Base-by-base conservation (phyloP, 2,329 filamentous ascomycete species). In the Penicillium sumatraense region DNA sequence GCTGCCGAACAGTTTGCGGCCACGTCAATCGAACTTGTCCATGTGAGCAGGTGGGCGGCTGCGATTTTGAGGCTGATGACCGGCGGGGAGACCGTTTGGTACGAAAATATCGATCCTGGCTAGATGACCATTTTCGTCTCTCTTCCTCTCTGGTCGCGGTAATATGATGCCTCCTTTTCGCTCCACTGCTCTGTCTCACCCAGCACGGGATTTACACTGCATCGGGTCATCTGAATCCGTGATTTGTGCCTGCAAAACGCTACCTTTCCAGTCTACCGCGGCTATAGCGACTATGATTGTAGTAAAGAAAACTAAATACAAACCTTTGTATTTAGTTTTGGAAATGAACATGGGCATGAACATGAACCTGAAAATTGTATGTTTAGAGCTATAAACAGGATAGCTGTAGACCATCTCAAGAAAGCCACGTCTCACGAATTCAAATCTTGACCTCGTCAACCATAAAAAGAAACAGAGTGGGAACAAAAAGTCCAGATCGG, bases 171-270 rank as follows among this genome's bases (percentile, higher is more conserved):
- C 21, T 16, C 51, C 38, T 49, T 46, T 31, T 46, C 23, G 21
- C 26, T 31, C 21, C 47, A 41, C 9, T 13, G 11, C 24, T 41
- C 41, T 54, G 57, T 60, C 54, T 61, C 56, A 65, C 57, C 54
- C 49, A 44, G 21, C 40, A 29, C 35, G 16, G 13, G 11, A 18
- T 59, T 57, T 54, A 50, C 55, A 57, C 49, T 26, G 31, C 53
- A 51, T 55, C 20, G 29, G 56, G 60, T 65, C 59, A 61, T 60
- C 63, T 63, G 60, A 54, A 60, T 48, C 47, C 11, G 44, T 48
- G 42, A 35, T 35, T 48, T 54, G 48, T 55, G 45, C 53, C 24
- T 21, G 42, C 52, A 44, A 16, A 29, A 27, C 38, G 35, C 52
- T 23, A 35, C 41, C 10, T 31, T 16, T 18, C n/a, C 20, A 49